Base-by-base conservation (phyloP, 1,139 yeast genomes). In the Debaryomyces sp. region DNA sequence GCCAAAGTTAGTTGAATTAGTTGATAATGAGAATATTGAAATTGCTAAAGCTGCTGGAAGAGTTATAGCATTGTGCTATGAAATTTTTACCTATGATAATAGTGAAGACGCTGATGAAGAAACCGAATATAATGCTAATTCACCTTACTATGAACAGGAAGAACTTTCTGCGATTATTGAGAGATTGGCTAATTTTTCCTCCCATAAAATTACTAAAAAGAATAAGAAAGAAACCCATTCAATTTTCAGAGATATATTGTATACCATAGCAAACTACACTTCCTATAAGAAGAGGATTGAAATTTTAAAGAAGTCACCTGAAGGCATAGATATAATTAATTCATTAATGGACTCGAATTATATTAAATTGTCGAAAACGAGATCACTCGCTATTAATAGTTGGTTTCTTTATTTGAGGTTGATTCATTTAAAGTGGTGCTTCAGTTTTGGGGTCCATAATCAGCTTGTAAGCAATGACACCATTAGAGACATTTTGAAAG, bases 391-490 rank as follows among this genome's bases (percentile, higher is more conserved):
- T n/a, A 79, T 87, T 33, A 80, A 78, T 53, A 75, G 86, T 26
- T 87, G 95, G 95, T 79, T 71, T 54, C 77, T 85, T 49, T 80
- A 84, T 56, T 64, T 84, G 45, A 73, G 91, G 50, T 70, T 86
- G 47, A 77, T 84, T 49, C 84, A 81, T 54, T 73, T 87, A 59
- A 81, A 82, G 58, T 87, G 90, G 87, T 76, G 85, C n/a, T 85
- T 82, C 59, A 85, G 88, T 38, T 78, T 81, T 36, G 89, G 89
- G 1, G 75, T 86, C 15, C 87, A 84, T 56, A 75, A 74, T 51
- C 90, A 87, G 59, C 73, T 82, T 50, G 82, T 79, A 24, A 72
- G 75, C 49, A 84, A 81, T 60, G 74, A 74, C 7, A 69, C 65
- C 24, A 68, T 82, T 8, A 61, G 73, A 43, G 77, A 73, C 34